Conservation (phyloP, 2,329 filamentous ascomycete genomes). For the Pyrenochaeta sp. region DNA sequence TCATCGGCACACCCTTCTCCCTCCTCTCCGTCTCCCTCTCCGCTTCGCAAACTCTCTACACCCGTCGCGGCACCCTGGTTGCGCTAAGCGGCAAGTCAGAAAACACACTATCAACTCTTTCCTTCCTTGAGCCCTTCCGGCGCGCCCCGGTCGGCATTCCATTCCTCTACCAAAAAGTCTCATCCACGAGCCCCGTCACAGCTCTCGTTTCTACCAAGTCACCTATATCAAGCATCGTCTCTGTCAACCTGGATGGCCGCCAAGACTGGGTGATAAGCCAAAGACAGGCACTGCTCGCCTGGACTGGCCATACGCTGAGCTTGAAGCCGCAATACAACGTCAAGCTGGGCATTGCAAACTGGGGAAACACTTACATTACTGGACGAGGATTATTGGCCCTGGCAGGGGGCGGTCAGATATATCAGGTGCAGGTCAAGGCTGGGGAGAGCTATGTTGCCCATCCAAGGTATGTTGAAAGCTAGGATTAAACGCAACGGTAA, state of each 20-base stretch:
- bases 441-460: conserved; percentile 93
- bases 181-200: conserved; percentile 86
- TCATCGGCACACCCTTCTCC: conserved; percentile 90
- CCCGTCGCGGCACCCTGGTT: conserved; percentile 87
- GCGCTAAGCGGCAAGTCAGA: conserved; percentile 89
- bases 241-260: conserved; percentile 89
- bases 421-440: conserved; percentile 79
- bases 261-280: conserved; percentile 96
- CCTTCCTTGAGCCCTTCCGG: conserved; percentile 82
- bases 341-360: conserved; percentile 80
- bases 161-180: conserved; percentile 90
- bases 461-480: conserved; percentile 63
- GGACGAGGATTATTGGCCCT: conserved; percentile 87
- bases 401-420: conserved; percentile 86
- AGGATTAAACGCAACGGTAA: neutral
- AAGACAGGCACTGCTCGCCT: conserved; percentile 87
- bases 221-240: conserved; percentile 83
- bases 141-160: conserved; percentile 85
- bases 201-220: conserved; percentile 90
- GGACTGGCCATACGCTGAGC: conserved; percentile 88
- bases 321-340: conserved; percentile 79
- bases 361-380: conserved; percentile 89
- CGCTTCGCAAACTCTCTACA: conserved; percentile 92
- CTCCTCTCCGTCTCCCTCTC: conserved; percentile 92
- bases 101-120: conserved; percentile 89